Conservation (phyloP, 106 monocot species). For the Xerophyta viscosa region DNA sequence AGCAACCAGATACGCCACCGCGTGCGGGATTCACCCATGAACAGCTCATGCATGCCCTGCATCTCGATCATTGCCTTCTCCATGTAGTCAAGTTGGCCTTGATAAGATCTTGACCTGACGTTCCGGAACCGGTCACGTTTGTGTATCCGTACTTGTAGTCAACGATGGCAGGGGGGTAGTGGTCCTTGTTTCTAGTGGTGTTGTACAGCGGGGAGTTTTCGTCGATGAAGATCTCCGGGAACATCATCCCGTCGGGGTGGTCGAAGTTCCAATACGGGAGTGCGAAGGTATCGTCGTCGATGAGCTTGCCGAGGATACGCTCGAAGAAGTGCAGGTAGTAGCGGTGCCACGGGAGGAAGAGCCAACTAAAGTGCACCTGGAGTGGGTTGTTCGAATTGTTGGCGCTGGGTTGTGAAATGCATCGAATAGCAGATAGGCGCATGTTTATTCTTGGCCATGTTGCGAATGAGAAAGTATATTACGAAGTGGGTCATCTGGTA, state of each 20-base stretch:
- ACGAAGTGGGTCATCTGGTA: no score
- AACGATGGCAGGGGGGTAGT: slow-evolving; percentile 2
- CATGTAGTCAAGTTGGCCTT: slow-evolving; percentile 14
- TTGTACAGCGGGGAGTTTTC: slow-evolving; percentile 18
- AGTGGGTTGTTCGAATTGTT: neutral
- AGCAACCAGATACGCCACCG: neutral
- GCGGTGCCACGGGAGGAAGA: slow-evolving; percentile 36
- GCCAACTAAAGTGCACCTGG: slow-evolving; percentile 29
- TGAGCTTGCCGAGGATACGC: slow-evolving; percentile 29
- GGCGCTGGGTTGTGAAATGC: slow-evolving; percentile 26
- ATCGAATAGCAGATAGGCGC: slow-evolving; percentile 40
- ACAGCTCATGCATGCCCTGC: slow-evolving; percentile 11
- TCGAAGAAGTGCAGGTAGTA: slow-evolving; percentile 38
- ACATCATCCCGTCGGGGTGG: slow-evolving; percentile 14
- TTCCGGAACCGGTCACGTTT: neutral
- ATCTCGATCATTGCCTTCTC: slow-evolving; percentile 10
- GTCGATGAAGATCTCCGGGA: slow-evolving; percentile 4
- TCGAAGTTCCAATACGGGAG: slow-evolving; percentile 38
- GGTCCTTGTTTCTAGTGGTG: slow-evolving; percentile 3
- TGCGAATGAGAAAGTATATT: neutral
- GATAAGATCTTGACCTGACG: neutral
- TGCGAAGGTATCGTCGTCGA: slow-evolving; percentile 27
- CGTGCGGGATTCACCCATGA: slow-evolving; percentile 24
- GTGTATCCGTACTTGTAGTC: slow-evolving; percentile 19
- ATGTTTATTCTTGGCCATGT: slow-evolving; percentile 25